phyloP scores from a whole-genome alignment of 2,329 filamentous ascomycete species.

The Xylogone sp. region DNA sequence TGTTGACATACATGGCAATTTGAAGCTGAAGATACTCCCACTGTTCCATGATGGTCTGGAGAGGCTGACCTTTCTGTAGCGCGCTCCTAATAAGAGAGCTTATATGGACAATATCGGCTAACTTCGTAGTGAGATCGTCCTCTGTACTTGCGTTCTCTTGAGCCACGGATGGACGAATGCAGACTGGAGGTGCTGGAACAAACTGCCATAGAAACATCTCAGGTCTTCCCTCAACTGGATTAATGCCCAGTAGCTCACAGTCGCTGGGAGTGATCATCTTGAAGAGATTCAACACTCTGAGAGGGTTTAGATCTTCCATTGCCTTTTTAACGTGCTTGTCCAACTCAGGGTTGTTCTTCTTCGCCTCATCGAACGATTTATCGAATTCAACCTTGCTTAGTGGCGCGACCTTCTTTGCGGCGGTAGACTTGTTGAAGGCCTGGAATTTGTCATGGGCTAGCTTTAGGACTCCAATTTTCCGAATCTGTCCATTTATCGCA shows the following conservation, averaged over 20 bases:
- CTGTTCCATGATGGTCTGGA: slow-evolving; percentile 92
- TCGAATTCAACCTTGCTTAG: slow-evolving; percentile 82
- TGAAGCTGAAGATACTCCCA: slow-evolving; percentile 97
- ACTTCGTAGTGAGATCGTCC: slow-evolving; percentile 92
- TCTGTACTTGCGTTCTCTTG: slow-evolving; percentile 93
- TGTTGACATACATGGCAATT: slow-evolving; percentile 97
- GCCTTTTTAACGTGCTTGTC: slow-evolving; percentile 91
- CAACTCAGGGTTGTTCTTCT: slow-evolving; percentile 72
- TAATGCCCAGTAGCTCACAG: slow-evolving; percentile 86
- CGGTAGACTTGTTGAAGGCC: slow-evolving; percentile 82
- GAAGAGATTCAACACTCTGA: slow-evolving; percentile 87
- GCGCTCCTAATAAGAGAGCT: slow-evolving; percentile 84
- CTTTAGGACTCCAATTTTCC: slow-evolving; percentile 89
- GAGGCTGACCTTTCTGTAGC: slow-evolving; percentile 74
- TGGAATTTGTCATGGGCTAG: slow-evolving; percentile 91
- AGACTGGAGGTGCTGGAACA: slow-evolving; percentile 88
- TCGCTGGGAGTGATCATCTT: slow-evolving; percentile 80
- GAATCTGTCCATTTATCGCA: slow-evolving; percentile 83
- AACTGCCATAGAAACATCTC: slow-evolving; percentile 99
- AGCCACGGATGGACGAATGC: slow-evolving; percentile 87
- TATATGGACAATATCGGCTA: slow-evolving; percentile 94
- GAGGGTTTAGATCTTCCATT: slow-evolving; percentile 88
- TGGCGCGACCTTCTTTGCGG: slow-evolving; percentile 78
- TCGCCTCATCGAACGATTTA: slow-evolving; percentile 76
- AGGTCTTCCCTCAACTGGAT: slow-evolving; percentile 80